Percentiles rank a stretch among this genome's conserved stretches.
These are phyloP conservation scores for Phytophthora pseudosyringae DNA, from an alignment of 352 stramenopile genomes.

Conservation along the genomic window DNA sequence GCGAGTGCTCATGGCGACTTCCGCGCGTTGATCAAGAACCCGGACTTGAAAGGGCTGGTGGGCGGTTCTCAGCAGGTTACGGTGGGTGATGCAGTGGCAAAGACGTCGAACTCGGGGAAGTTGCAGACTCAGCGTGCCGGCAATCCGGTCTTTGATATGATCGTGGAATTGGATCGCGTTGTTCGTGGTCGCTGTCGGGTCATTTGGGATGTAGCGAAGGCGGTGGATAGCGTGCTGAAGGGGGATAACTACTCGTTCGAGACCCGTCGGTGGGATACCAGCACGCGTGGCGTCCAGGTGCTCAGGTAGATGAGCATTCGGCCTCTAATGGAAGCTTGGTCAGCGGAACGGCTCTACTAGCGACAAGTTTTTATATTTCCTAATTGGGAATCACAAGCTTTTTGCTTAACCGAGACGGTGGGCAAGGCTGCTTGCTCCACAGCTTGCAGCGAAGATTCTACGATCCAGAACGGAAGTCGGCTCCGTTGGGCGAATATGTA, in stretches of 20 bases:
- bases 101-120: constrained; percentile 47
- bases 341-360: no score
- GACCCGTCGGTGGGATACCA: constrained; percentile 39
- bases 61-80: constrained; percentile 77
- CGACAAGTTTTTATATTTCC: no score
- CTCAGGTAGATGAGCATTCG: no score
- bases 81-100: constrained; percentile 63
- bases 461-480: no score
- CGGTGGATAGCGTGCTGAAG: constrained; percentile 72
- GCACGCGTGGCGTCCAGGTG: constrained; percentile 42
- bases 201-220: constrained; percentile 66
- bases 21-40: constrained; percentile 84
- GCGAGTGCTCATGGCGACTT: constrained; percentile 89
- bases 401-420: no score
- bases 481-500: no score
- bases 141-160: constrained; percentile 82
- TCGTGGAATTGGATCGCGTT: constrained; percentile 80
- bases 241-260: constrained; percentile 46
- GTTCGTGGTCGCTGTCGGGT: constrained; percentile 66
- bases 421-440: no score
- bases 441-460: no score
- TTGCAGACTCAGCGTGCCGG: constrained; percentile 53
- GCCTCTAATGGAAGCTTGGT: no score
- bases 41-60: constrained; percentile 76
- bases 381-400: no score